phyloP scores from a whole-genome alignment of 2,329 filamentous ascomycete species.

The Raffaelea albimanens region DNA sequence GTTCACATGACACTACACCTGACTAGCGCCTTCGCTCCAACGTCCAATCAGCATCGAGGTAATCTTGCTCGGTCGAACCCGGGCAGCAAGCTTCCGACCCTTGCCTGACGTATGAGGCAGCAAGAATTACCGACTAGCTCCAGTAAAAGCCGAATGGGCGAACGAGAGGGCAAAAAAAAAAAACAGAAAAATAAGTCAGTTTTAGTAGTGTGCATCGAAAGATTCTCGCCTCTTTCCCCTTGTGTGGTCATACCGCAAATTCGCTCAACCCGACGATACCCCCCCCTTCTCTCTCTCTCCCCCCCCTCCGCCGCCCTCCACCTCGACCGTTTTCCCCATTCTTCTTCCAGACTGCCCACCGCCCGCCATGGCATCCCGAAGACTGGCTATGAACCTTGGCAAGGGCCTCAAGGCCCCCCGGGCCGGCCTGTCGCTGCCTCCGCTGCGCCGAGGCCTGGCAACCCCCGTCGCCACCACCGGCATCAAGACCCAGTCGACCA shows the following conservation, averaged over 20 bases:
- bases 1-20: slow-evolving; percentile 6
- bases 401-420: slow-evolving; percentile 76
- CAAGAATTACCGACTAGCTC: slow-evolving; percentile 7
- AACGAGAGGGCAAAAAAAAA: slow-evolving; percentile 9
- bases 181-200: slow-evolving; percentile 4
- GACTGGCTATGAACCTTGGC: slow-evolving; percentile 90
- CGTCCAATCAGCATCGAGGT: slow-evolving; percentile 8
- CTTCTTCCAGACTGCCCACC: background rate
- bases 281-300: slow-evolving; percentile 18
- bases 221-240: slow-evolving; percentile 2
- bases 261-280: slow-evolving; percentile 42
- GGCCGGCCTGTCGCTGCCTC: slow-evolving; percentile 69
- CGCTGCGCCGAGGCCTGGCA: slow-evolving; percentile 79
- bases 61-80: slow-evolving; percentile 13
- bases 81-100: background rate
- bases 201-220: background rate
- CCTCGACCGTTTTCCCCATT: background rate
- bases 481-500: slow-evolving; percentile 89
- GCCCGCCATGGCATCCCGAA: slow-evolving; percentile 82
- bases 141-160: slow-evolving; percentile 10
- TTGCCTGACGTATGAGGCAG: slow-evolving; percentile 12
- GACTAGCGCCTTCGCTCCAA: background rate
- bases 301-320: slow-evolving; percentile 31
- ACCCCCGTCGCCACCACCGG: slow-evolving; percentile 58
- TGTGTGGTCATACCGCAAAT: slow-evolving; percentile 15